A percentile compares a stretch with the other conserved stretches of the same genome.
Conservation (phyloP, 2,329 filamentous ascomycete species). For the Exophiala dermatitidis region DNA sequence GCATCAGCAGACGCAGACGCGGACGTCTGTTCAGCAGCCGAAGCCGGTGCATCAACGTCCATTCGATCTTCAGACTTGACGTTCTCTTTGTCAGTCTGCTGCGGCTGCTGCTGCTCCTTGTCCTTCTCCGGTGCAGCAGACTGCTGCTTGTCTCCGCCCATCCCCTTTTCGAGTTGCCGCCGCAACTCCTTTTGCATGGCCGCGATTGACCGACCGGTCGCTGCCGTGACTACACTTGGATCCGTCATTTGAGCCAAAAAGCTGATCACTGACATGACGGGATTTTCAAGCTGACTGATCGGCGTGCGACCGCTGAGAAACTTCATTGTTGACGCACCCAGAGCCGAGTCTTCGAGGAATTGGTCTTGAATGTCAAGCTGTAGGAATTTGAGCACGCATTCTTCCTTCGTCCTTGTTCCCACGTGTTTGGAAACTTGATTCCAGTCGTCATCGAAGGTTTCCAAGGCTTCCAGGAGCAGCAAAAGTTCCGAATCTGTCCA, state of each 20-base stretch:
- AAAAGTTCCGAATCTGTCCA: conserved; percentile 89
- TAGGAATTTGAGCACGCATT: conserved; percentile 94
- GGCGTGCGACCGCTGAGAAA: conserved; percentile 73
- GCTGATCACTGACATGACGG: conserved; percentile 90
- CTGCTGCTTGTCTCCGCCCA: conserved; percentile 41
- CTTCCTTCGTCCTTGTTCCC: conserved; percentile 81
- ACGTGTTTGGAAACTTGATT: conserved; percentile 87
- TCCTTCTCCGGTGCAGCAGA: conserved; percentile 33
- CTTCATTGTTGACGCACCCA: conserved; percentile 55
- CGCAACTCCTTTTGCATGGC: conserved; percentile 75
- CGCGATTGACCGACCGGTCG: conserved; percentile 78
- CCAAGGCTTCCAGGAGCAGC: conserved; percentile 81
- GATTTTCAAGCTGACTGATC: conserved; percentile 88
- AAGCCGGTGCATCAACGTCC: conserved; percentile 48
- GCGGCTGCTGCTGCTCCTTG: conserved; percentile 40
- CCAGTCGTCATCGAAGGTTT: conserved; percentile 95
- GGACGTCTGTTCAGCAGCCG: conserved; percentile 19
- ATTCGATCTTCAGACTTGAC: conserved; percentile 47
- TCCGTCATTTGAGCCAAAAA: conserved; percentile 90
- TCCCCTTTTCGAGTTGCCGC: conserved; percentile 63
- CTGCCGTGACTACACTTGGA: conserved; percentile 80
- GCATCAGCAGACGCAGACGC: background rate
- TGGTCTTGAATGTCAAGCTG: conserved; percentile 97
- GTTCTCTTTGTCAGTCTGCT: conserved; percentile 34
- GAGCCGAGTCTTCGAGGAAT: conserved; percentile 73